Base-by-base conservation (phyloP, 2,329 filamentous ascomycete species). In the Cercospora berteroae region DNA sequence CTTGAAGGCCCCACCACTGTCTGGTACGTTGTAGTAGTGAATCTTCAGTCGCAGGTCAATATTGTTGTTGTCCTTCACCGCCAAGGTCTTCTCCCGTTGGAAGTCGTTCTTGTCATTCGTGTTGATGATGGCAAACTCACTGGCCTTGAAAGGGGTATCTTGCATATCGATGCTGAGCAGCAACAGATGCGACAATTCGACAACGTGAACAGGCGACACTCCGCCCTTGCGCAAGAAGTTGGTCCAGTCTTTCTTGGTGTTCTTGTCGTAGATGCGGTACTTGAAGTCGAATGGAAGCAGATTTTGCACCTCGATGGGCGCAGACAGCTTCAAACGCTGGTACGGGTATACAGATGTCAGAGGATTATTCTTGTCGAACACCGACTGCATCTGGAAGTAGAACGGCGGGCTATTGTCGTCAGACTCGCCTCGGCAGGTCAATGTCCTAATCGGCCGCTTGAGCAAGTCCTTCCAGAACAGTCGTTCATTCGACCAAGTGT, bases 201-300 rank as follows among this genome's bases (percentile, higher is more conserved):
- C 94, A 9, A 98, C 94, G 77, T 99, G 95, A 0, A 99, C 94
- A 0, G 96, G 96, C 77, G 95, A 99, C 65, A 98, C 90, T 13
- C 96, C 96, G 27, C 96, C 95, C 79, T 97, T 98, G 66, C 95
- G 89, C 57, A 99, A 82, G 81, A 99, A 99, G 78, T 99, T 99
- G 4, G 93, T 96, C 95, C 95, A 99, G 78, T 99, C 95, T 78
- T 96, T 97, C 83, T 94, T 96, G 0, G 94, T 97, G 78, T 97
- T 96, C 82, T 96, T 97, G 82, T 99, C 95, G 76, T 98, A 99
- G 64, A 99, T 98, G 64, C 94, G 89, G 79, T 99, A 99, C 80
- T 99, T 98, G 87, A 99, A 99, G 80, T 99, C 95, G 77, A 95
- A 98, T 0, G 95, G 95, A 42, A 99, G 82, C 52, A 99, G 82